phyloP scores from a whole-genome alignment of 164 flowering plant genomes.

The Hamamelis virginiana region DNA sequence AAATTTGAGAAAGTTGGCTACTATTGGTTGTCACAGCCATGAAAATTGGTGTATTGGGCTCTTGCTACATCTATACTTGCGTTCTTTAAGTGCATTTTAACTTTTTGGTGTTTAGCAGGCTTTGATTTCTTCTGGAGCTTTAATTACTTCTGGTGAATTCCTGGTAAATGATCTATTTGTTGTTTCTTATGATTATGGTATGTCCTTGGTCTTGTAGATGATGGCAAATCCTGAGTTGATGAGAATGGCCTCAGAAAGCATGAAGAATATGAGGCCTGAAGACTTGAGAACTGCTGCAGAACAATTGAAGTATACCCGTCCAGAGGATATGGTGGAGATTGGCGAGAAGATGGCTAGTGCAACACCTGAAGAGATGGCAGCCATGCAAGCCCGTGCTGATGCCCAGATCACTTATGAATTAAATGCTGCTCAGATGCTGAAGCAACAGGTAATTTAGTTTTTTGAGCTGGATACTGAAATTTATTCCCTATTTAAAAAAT shows the following conservation, averaged over 20 bases:
- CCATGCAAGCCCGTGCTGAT: constrained; percentile 73
- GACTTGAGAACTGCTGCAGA: constrained; percentile 83
- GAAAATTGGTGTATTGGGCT: too few relatives aligned
- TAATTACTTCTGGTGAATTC: not conserved
- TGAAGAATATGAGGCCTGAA: constrained; percentile 87
- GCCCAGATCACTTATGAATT: constrained; percentile 64
- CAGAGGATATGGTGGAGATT: constrained; percentile 89
- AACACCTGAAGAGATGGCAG: constrained; percentile 81
- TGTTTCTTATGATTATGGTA: not conserved
- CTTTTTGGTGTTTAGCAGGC: not conserved
- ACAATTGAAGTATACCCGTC: constrained; percentile 78
- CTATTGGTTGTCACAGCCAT: not conserved
- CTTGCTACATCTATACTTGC: not conserved
- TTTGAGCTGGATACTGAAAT: too few relatives aligned
- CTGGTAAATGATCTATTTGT: not conserved
- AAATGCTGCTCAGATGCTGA: constrained; percentile 76
- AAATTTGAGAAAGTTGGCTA: not conserved
- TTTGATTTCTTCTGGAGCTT: not conserved
- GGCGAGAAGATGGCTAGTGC: constrained; percentile 85
- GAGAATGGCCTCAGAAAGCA: constrained; percentile 86
- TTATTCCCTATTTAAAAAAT: not conserved
- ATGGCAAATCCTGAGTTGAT: constrained; percentile 95
- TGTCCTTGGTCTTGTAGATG: constrained; percentile 53
- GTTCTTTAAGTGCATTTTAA: not conserved
- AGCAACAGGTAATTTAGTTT: constrained; percentile 72